These are phyloP conservation scores for Trichosporon coremiiforme DNA, from an alignment of 1,284 basidiomycete genomes.

Conservation along the genomic window DNA sequence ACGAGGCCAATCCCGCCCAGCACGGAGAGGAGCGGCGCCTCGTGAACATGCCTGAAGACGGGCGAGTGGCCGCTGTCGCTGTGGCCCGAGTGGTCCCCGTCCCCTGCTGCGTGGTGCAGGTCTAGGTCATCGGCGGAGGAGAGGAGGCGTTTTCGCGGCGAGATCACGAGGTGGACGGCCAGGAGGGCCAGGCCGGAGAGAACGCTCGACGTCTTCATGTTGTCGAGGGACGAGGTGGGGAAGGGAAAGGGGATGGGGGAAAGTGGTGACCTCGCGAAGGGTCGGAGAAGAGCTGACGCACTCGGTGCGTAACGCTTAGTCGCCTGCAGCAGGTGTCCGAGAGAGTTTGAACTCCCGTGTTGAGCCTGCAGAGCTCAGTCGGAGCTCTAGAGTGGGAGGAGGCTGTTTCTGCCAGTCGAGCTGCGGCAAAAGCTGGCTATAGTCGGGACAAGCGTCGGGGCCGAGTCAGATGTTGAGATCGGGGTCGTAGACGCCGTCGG, in stretches of 20 bases:
- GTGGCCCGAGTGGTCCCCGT: conserved; percentile 6
- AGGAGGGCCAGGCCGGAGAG: neutral
- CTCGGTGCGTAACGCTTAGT: too few relatives aligned
- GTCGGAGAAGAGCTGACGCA: too few relatives aligned
- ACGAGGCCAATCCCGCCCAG: neutral
- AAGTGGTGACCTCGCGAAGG: neutral
- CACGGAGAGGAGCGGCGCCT: neutral
- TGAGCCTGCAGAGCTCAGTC: too few relatives aligned
- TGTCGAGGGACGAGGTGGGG: neutral
- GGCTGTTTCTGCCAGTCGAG: too few relatives aligned
- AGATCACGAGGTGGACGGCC: neutral
- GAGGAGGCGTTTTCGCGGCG: conserved; percentile 2
- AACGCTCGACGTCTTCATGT: neutral
- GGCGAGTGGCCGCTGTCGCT: neutral
- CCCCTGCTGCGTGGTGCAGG: conserved; percentile 1
- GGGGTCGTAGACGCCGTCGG: too few relatives aligned
- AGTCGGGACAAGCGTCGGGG: too few relatives aligned
- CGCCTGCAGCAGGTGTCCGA: too few relatives aligned
- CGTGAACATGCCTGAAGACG: neutral
- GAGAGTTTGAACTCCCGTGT: too few relatives aligned
- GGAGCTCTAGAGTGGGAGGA: too few relatives aligned
- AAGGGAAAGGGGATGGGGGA: too few relatives aligned
- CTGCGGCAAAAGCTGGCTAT: too few relatives aligned
- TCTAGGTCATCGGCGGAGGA: conserved; percentile 3
- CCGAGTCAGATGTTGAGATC: too few relatives aligned